These are phyloP conservation scores for Phaeosphaeriaceae sp. DNA, from an alignment of 2,329 filamentous ascomycete genomes.

Conservation along the genomic window DNA sequence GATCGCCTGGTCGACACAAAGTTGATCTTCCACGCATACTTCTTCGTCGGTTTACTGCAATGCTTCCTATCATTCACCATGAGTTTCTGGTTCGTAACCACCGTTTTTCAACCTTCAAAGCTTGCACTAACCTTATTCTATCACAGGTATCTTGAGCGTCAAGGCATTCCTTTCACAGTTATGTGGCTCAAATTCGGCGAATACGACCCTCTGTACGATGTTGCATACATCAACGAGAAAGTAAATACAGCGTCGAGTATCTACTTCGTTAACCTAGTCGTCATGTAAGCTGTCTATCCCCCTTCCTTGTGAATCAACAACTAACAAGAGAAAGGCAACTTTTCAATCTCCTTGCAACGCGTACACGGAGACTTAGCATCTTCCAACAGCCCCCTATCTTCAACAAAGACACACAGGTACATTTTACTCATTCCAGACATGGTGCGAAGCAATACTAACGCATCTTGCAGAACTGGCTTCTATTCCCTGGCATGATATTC, in stretches of 20 bases:
- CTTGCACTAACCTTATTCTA: background rate
- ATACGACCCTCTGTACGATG: constrained; percentile 31
- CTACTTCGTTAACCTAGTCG: constrained; percentile 80
- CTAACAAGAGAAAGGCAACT: constrained; percentile 61
- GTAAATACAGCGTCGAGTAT: constrained; percentile 73
- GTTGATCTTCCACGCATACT: constrained; percentile 75
- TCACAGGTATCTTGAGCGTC: constrained; percentile 9
- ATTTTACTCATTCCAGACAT: background rate
- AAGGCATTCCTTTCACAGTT: constrained; percentile 70
- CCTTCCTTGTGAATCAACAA: constrained; percentile 3
- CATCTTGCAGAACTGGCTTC: constrained; percentile 63
- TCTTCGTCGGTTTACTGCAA: constrained; percentile 66
- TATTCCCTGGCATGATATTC: constrained; percentile 75
- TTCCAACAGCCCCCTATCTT: constrained; percentile 74
- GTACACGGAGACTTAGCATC: constrained; percentile 65
- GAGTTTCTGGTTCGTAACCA: constrained; percentile 53
- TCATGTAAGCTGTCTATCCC: constrained; percentile 63
- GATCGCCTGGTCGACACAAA: constrained; percentile 77
- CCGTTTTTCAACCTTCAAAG: no score
- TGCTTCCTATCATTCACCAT: constrained; percentile 52
- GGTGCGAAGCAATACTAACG: background rate
- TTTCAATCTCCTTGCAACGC: constrained; percentile 75
- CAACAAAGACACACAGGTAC: constrained; percentile 62
- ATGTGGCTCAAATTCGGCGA: constrained; percentile 64
- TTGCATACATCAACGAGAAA: constrained; percentile 49